Evolutionary conservation across 192 early-diverging fungal species (phyloP).

Genomic region (Coemansia sp.): DNA sequence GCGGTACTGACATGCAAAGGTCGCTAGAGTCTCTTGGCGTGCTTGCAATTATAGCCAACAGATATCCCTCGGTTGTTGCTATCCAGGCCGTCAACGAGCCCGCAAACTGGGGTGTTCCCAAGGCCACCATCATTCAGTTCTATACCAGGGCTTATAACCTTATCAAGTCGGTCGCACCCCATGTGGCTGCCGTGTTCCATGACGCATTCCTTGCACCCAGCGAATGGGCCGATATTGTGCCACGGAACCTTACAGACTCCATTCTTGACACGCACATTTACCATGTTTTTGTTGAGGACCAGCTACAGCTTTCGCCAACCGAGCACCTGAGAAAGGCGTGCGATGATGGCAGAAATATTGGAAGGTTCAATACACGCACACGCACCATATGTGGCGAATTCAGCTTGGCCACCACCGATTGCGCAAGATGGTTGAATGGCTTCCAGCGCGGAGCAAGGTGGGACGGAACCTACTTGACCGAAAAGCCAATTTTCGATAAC

Average conservation of each 20-base stretch:
- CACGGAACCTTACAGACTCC: constrained; percentile 32
- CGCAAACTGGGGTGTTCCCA: constrained; percentile 53
- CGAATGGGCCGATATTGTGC: constrained; percentile 42
- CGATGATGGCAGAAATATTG: constrained; percentile 31
- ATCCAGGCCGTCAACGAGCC: constrained; percentile 57
- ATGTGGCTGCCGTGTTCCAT: constrained; percentile 33
- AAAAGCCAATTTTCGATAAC: constrained; percentile 5
- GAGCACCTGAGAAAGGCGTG: constrained; percentile 40
- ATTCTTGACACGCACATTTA: constrained; percentile 56
- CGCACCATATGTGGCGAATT: constrained; percentile 72
- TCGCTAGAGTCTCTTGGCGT: constrained; percentile 33
- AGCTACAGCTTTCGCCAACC: constrained; percentile 19
- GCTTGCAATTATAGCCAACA: constrained; percentile 41
- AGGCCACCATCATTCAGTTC: constrained; percentile 32
- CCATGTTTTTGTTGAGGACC: constrained; percentile 49
- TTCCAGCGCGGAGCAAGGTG: constrained; percentile 61
- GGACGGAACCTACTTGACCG: constrained; percentile 59
- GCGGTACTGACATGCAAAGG: constrained; percentile 19
- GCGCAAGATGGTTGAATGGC: constrained; percentile 71
- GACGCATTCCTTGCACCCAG: constrained; percentile 48
- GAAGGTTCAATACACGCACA: constrained; percentile 29
- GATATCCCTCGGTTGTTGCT: constrained; percentile 28
- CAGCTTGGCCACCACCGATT: constrained; percentile 71
- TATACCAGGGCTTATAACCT: constrained; percentile 37
- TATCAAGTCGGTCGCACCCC: constrained; percentile 40